Base-by-base conservation (phyloP, 805 yeast genomes). In the Hanseniaspora taiwanica region DNA sequence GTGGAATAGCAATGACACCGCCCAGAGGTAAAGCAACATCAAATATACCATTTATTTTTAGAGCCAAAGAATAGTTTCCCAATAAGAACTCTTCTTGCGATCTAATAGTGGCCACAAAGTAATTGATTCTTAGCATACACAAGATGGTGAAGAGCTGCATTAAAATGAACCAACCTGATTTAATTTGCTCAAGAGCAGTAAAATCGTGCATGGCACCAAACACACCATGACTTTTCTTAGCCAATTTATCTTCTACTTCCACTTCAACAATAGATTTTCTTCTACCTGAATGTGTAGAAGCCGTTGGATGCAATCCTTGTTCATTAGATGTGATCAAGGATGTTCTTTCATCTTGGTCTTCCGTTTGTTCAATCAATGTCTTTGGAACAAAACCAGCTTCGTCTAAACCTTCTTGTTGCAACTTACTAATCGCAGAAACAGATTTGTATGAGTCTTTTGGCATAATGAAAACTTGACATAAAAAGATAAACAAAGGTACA, bases 81-180 rank as follows among this genome's bases (percentile, higher is more conserved):
- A 85, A 66, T 45, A 86, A 68, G 53, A 66, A 89, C 20, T 69
- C 69, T 65, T 85, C 93, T 62, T 87, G 96, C 0, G 94, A 65
- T 52, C 76, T 73, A 27, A 87, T 66, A 2, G 96, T 84, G 7
- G 96, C 96, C 40, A 87, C 91, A 59, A 85, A 89, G 59, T 83
- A 89, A 63, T 87, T 87, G 49, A 87, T 79, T 56, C 96, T 69
- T 35, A 89, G 68, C 96, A 87, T 87, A 58, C 85, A 93, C 42
- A 87, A 71, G 2, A 87, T 72, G 5, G 95, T 81, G 58, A 86
- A 83, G 2, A 74, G 53, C 20, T 83, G 72, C 81, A 85, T 81
- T 42, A 86, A 60, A 37, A 68, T 53, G 56, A 86, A 89, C 91
- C 95, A 85, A 3, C 81, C 64, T 6, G 63, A 56, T 35, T 55